phyloP scores from a whole-genome alignment of 2,329 filamentous ascomycete genomes.

The Fusarium subtropicale region DNA sequence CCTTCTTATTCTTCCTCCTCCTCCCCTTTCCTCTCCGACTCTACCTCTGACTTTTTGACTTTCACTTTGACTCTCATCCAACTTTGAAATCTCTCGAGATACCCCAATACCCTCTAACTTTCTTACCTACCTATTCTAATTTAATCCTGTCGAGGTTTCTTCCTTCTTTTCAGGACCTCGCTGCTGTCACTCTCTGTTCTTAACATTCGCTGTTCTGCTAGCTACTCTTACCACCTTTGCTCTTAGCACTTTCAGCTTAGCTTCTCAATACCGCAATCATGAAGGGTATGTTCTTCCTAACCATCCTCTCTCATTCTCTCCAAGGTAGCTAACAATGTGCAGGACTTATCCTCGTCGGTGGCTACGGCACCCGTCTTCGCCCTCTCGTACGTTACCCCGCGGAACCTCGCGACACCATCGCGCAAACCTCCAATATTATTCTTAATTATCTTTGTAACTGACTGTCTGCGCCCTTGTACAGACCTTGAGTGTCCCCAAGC shows the following conservation, averaged over 20 bases:
- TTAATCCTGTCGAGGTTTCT: constrained; percentile 44
- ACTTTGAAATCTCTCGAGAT: constrained; percentile 38
- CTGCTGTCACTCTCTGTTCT: constrained; percentile 40
- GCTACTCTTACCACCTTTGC: constrained; percentile 27
- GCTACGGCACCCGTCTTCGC: constrained; percentile 97
- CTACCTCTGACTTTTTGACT: neutral
- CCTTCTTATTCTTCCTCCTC: constrained; percentile 18
- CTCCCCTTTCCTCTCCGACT: constrained; percentile 19
- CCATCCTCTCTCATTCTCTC: neutral
- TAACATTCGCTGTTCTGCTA: constrained; percentile 38
- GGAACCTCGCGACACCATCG: constrained; percentile 26
- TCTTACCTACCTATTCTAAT: constrained; percentile 37
- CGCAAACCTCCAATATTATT: constrained; percentile 16
- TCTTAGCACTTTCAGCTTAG: constrained; percentile 36
- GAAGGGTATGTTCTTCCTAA: constrained; percentile 50
- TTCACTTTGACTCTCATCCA: constrained; percentile 32
- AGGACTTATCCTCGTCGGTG: constrained; percentile 99
- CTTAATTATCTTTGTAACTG: constrained; percentile 25
- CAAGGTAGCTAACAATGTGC: constrained; percentile 34
- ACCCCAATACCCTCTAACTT: constrained; percentile 26
- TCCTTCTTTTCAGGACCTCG: constrained; percentile 42
- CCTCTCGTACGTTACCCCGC: constrained; percentile 78
- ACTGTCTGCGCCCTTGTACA: constrained; percentile 54
- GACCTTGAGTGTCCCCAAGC: constrained; percentile 97
- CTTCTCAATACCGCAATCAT: constrained; percentile 48